Evolutionary conservation across 768 basidiomycete genomes (phyloP), one percentile per base, ranked within the genome.

Genomic region (Xanthoconium stramineum): DNA sequence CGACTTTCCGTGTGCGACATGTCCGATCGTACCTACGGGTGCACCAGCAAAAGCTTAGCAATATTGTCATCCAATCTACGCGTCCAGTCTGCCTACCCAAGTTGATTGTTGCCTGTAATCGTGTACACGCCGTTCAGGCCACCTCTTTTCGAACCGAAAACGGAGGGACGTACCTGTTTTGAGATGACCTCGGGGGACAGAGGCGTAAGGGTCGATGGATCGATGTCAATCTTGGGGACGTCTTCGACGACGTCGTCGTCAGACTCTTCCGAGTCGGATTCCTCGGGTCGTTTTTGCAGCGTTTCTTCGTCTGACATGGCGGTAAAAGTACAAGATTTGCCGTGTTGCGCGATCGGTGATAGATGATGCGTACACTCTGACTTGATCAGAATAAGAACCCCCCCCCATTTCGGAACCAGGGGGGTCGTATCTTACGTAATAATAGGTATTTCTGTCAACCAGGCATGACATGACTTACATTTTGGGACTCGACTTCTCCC

Each of bases 1-100:
- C 53, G 91, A 94, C 78, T 94, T 94, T 65, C 91, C 93, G 79
- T 94, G 94, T 19, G 96, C 96, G 81, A 99, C 96, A 83, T 98
- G 96, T 52, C 95, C 96, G 69, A 99, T 99, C 24, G 95, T 99
- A 62, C 93, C 95, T 93, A 55, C n/a, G 45, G 52, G 28, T 43
- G 35, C 38, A 15, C 45, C 49, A 54, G 50, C 30, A 44, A 46
- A 44, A 61, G 28, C 29, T n/a, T 50, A 33, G 51, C 51, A 61
- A 28, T 20, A 28, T 42, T 17, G 8, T 1, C 38, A 35, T 35
- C 28, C 35, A 29, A 32, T 38, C 17, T 19, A n/a, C 17, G 20
- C 8, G 33, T 19, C 19, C 3, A 37, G 15, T 46, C 11, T 32
- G 20, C 65, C 36, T 57, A 94, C 94, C 94, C 65, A 94, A 76